Conservation (phyloP, 306 rosid genomes). For the Dalbergia oliveri region DNA sequence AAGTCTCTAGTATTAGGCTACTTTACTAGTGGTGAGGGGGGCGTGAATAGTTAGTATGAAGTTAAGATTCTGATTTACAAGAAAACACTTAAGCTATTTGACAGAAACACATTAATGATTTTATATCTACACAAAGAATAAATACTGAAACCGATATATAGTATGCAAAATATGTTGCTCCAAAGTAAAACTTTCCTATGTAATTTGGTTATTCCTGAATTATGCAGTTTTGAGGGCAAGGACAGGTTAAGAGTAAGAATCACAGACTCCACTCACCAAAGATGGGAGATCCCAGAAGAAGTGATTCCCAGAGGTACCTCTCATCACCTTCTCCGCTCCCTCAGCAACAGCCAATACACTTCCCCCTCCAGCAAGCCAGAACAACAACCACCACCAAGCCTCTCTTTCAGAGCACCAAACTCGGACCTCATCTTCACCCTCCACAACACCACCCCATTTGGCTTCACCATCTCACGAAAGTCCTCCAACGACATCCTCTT, state of each 20-base stretch:
- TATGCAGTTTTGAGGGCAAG: constrained; percentile 64
- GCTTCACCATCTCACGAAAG: constrained; percentile 70
- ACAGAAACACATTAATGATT: too few species aligned
- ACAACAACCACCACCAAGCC: background rate
- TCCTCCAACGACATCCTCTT: constrained; percentile 72
- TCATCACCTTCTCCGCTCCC: constrained; percentile 5
- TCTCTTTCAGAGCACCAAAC: constrained; percentile 44
- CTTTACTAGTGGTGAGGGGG: too few species aligned
- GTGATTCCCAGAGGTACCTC: constrained; percentile 56
- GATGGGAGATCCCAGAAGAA: constrained; percentile 82
- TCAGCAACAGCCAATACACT: background rate
- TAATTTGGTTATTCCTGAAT: background rate
- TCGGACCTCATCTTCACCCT: constrained; percentile 78
- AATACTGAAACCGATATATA: background rate
- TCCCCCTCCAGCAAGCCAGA: too few species aligned
- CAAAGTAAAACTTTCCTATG: background rate
- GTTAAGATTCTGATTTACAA: too few species aligned
- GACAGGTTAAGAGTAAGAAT: constrained; percentile 69
- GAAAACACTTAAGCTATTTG: too few species aligned
- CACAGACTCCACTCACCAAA: constrained; percentile 54
- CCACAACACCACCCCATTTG: constrained; percentile 72
- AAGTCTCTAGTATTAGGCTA: too few species aligned
- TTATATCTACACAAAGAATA: too few species aligned
- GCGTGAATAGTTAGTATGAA: too few species aligned
- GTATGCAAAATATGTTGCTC: background rate